A percentile compares a stretch with the other conserved stretches of the same genome.
Evolutionary conservation across 1,284 basidiomycete genomes (phyloP).

Genomic region (Cryptococcus hybrid): DNA sequence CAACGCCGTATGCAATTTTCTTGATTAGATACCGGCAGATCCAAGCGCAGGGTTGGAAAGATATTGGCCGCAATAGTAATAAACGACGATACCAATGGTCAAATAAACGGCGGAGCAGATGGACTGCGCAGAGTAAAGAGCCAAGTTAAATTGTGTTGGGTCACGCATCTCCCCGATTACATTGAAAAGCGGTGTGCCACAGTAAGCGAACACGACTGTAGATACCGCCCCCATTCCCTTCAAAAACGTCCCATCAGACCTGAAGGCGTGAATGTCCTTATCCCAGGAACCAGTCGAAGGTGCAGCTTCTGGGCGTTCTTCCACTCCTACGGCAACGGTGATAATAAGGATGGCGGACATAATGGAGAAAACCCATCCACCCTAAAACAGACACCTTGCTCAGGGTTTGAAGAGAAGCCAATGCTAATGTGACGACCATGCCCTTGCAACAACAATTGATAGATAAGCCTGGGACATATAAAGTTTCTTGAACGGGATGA

Average conservation of each 20-base stretch:
- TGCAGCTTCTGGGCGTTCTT: constrained; percentile 37
- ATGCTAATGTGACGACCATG: constrained; percentile 20
- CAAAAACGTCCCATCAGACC: constrained; percentile 30
- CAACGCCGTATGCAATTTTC: constrained; percentile 48
- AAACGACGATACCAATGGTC: constrained; percentile 36
- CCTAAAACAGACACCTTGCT: constrained; percentile 46
- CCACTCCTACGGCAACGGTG: constrained; percentile 47
- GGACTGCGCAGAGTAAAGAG: constrained; percentile 17
- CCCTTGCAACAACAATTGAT: constrained; percentile 6
- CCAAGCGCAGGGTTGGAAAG: constrained; percentile 41
- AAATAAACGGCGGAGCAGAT: constrained; percentile 43
- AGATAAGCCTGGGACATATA: neutral
- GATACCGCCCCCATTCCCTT: constrained; percentile 44
- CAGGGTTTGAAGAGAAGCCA: constrained; percentile 41
- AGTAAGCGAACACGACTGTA: constrained; percentile 42
- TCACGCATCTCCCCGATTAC: constrained; percentile 50
- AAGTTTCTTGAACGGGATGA: neutral
- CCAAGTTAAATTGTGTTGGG: constrained; percentile 28
- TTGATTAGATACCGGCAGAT: constrained; percentile 46
- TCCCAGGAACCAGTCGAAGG: constrained; percentile 30
- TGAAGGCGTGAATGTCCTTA: constrained; percentile 26
- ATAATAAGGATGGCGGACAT: constrained; percentile 44
- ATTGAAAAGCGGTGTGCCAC: constrained; percentile 35
- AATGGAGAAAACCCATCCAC: constrained; percentile 37
- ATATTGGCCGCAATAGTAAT: constrained; percentile 42